Percentiles rank a stretch among this genome's conserved stretches.
phyloP scores from a whole-genome alignment of 371 early-diverging fungal species.

The Lichtheimia hyalospora region DNA sequence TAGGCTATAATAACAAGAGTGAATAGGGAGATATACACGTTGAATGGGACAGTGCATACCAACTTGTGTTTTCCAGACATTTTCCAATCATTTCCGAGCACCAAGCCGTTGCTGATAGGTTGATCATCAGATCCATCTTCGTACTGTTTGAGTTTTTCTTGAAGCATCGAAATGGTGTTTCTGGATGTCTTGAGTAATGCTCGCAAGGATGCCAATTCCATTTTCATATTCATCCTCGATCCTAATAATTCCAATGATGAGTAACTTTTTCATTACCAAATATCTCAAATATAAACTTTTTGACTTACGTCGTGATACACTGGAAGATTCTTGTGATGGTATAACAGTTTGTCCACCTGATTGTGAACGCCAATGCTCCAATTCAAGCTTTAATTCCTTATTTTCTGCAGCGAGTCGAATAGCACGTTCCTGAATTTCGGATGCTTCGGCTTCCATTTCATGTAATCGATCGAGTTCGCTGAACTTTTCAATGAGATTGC shows the following conservation, averaged over 20 bases:
- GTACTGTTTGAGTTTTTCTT: constrained; percentile 30
- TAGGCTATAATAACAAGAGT: neutral
- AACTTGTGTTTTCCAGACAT: constrained; percentile 13
- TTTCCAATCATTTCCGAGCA: constrained; percentile 43
- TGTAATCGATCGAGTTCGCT: constrained; percentile 76
- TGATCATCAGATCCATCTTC: constrained; percentile 12
- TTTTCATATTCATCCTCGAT: constrained; percentile 27
- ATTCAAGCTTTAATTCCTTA: constrained; percentile 30
- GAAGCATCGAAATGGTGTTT: constrained; percentile 38
- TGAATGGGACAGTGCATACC: neutral
- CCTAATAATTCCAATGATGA: constrained; percentile 3
- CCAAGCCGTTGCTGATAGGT: constrained; percentile 15
- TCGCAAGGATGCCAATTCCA: constrained; percentile 40
- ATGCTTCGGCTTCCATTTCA: constrained; percentile 37
- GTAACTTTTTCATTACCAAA: neutral
- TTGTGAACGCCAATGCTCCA: constrained; percentile 11
- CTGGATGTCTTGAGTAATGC: constrained; percentile 38
- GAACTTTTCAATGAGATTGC: constrained; percentile 67
- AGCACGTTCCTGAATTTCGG: constrained; percentile 39
- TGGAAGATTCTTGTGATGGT: too few relatives aligned
- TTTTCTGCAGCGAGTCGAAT: constrained; percentile 42
- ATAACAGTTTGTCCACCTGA: too few relatives aligned
- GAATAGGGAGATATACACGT: neutral
- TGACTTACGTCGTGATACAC: constrained; percentile 8
- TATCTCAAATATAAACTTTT: too few relatives aligned